Evolutionary conservation across 2,329 filamentous ascomycete genomes (phyloP).

Genomic region (Sordariomycetes sp.): DNA sequence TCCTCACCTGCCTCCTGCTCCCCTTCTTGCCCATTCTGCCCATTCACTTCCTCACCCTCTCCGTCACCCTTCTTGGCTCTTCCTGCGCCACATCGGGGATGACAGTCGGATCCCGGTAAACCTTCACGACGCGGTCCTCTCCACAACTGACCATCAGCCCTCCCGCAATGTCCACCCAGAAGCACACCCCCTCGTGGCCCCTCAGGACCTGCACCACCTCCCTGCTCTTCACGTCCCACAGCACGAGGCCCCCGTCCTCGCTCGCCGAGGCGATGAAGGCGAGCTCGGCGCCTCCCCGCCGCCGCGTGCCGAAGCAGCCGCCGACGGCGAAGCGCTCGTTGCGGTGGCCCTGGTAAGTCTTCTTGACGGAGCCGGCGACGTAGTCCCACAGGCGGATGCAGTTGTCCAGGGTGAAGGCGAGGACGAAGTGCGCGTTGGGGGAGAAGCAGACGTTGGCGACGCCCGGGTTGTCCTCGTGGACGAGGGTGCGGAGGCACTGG

Average conservation of each 20-base stretch:
- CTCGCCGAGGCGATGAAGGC: slow-evolving; percentile 72
- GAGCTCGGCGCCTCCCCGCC: slow-evolving; percentile 10
- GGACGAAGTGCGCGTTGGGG: slow-evolving; percentile 85
- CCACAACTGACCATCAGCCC: slow-evolving; percentile 47
- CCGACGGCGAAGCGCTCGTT: slow-evolving; percentile 80
- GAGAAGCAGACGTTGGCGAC: slow-evolving; percentile 86
- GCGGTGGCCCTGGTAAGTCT: slow-evolving; percentile 89
- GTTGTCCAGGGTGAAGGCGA: slow-evolving; percentile 85
- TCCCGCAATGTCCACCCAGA: slow-evolving; percentile 53
- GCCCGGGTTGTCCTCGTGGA: slow-evolving; percentile 85
- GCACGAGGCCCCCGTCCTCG: slow-evolving; percentile 73
- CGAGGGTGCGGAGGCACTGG: slow-evolving; percentile 86
- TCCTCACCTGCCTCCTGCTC: neutral
- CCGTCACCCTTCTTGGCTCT: neutral
- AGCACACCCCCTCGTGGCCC: slow-evolving; percentile 47
- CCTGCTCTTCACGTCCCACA: slow-evolving; percentile 89
- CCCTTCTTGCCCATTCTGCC: slow-evolving; percentile 5
- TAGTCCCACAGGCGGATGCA: slow-evolving; percentile 94
- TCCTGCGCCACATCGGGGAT: neutral
- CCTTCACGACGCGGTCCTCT: slow-evolving; percentile 40
- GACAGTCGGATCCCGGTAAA: slow-evolving; percentile 27
- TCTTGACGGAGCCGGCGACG: slow-evolving; percentile 79
- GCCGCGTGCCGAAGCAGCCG: slow-evolving; percentile 62
- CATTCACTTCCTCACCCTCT: slow-evolving; percentile 3
- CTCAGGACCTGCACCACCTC: slow-evolving; percentile 60